Evolutionary conservation across 495 filamentous ascomycete genomes (phyloP).

Genomic region (Xylaria castorea): DNA sequence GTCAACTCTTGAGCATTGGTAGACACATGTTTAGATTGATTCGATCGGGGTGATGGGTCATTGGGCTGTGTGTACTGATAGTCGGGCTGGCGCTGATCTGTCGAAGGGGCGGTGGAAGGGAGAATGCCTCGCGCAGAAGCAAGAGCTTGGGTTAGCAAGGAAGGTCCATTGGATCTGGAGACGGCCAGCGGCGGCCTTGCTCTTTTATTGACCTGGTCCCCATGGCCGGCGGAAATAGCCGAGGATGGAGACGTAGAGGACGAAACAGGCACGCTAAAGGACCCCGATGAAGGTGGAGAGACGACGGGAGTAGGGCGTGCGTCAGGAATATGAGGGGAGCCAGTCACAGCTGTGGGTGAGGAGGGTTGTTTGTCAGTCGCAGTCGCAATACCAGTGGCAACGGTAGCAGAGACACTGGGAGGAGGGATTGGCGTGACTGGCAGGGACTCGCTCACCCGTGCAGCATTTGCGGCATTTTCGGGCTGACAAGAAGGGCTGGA

Average conservation of each 20-base stretch:
- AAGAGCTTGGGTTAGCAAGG: conserved; percentile 58
- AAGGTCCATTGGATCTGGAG: conserved; percentile 52
- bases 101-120: conserved; percentile 28
- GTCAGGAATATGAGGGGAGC: conserved; percentile 37
- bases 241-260: conserved; percentile 36
- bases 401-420: conserved; percentile 32
- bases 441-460: conserved; percentile 50
- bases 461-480: conserved; percentile 59
- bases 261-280: conserved; percentile 34
- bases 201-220: conserved; percentile 54
- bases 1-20: conserved; percentile 30
- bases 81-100: conserved; percentile 39
- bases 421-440: conserved; percentile 35
- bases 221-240: conserved; percentile 40
- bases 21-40: conserved; percentile 30
- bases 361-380: conserved; percentile 37
- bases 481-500: conserved; percentile 50
- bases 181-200: conserved; percentile 47
- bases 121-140: conserved; percentile 59
- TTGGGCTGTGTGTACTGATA: conserved; percentile 35
- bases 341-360: conserved; percentile 35
- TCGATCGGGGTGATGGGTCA: conserved; percentile 29
- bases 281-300: conserved; percentile 30
- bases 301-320: conserved; percentile 34
- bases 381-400: conserved; percentile 36